Evolutionary conservation across 1,284 basidiomycete genomes (phyloP).

Genomic region (Cystobasidium slooffiae): DNA sequence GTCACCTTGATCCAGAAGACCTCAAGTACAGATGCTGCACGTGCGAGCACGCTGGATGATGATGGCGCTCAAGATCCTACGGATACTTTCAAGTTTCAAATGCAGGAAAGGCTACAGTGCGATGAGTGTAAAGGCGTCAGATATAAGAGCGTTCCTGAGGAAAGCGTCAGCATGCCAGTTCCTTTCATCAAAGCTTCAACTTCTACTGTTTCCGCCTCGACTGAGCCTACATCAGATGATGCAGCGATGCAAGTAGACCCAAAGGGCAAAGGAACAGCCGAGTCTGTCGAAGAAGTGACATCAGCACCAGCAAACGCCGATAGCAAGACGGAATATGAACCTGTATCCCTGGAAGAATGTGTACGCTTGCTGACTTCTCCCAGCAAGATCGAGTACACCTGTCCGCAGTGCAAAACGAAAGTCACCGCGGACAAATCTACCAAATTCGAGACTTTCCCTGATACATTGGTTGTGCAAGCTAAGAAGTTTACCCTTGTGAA

Average conservation of each 20-base stretch:
- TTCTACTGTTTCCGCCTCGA: too few species aligned
- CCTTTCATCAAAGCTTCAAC: slow-evolving; percentile 64
- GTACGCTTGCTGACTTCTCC: slow-evolving; percentile 69
- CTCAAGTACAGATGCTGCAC: slow-evolving; percentile 43
- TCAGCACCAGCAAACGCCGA: slow-evolving; percentile 55
- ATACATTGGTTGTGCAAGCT: slow-evolving; percentile 85
- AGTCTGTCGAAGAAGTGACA: background rate
- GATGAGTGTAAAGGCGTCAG: slow-evolving; percentile 80
- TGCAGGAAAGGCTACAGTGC: slow-evolving; percentile 87
- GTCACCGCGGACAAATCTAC: slow-evolving; percentile 71
- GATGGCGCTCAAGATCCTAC: slow-evolving; percentile 67
- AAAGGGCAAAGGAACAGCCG: slow-evolving; percentile 20
- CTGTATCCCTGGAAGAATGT: slow-evolving; percentile 71
- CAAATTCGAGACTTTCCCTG: slow-evolving; percentile 83
- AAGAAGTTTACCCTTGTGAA: slow-evolving; percentile 95
- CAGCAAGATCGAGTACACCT: slow-evolving; percentile 71
- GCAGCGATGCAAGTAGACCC: slow-evolving; percentile 9
- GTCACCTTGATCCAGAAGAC: slow-evolving; percentile 72
- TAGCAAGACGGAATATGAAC: slow-evolving; percentile 70
- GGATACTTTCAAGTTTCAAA: slow-evolving; percentile 74
- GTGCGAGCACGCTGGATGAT: slow-evolving; percentile 53
- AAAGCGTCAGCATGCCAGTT: slow-evolving; percentile 78
- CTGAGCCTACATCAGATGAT: too few species aligned
- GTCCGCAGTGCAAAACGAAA: slow-evolving; percentile 67
- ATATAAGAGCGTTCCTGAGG: slow-evolving; percentile 78